Conservation (phyloP, 805 yeast genomes). For the Komagataella pseudopastoris region DNA sequence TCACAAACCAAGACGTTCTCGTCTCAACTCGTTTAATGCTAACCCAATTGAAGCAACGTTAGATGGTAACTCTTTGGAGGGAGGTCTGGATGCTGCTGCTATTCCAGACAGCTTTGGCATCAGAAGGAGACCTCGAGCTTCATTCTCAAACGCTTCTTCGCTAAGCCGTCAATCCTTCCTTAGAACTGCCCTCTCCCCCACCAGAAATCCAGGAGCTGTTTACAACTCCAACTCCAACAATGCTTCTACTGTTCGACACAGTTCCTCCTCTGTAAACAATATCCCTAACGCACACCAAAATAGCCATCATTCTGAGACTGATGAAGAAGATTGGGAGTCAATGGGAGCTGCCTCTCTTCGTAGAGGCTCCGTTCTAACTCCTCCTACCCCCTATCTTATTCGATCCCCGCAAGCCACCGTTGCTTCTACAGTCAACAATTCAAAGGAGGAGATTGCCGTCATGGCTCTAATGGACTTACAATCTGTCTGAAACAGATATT, state of each 20-base stretch:
- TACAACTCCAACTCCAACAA: constrained; percentile 15
- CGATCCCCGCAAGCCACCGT: constrained; percentile 1
- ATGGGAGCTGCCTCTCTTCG: constrained; percentile 65
- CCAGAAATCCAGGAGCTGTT: constrained; percentile 11
- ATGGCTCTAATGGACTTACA: constrained; percentile 20
- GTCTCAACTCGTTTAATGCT: constrained; percentile 14
- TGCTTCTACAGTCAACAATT: neutral
- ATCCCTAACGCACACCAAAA: neutral
- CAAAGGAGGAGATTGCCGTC: constrained; percentile 21
- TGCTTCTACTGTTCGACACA: constrained; percentile 2
- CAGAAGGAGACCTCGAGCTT: constrained; percentile 17
- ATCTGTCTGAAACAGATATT: constrained; percentile 8
- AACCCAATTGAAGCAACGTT: constrained; percentile 17
- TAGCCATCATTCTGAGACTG: constrained; percentile 54
- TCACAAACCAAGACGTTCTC: constrained; percentile 1
- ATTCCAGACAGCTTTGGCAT: constrained; percentile 12
- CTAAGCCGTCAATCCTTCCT: constrained; percentile 26
- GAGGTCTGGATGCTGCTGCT: constrained; percentile 11
- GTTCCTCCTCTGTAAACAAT: neutral
- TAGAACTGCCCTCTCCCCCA: constrained; percentile 17
- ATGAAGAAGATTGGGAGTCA: constrained; percentile 94
- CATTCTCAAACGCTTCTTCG: constrained; percentile 19
- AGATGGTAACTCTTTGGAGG: constrained; percentile 12
- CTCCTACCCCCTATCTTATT: constrained; percentile 8
- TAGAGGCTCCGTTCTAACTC: constrained; percentile 9